Evolutionary conservation across 169 alveolate genomes (phyloP), one percentile per base, ranked within the genome.

Genomic region (Neospora caninum): DNA sequence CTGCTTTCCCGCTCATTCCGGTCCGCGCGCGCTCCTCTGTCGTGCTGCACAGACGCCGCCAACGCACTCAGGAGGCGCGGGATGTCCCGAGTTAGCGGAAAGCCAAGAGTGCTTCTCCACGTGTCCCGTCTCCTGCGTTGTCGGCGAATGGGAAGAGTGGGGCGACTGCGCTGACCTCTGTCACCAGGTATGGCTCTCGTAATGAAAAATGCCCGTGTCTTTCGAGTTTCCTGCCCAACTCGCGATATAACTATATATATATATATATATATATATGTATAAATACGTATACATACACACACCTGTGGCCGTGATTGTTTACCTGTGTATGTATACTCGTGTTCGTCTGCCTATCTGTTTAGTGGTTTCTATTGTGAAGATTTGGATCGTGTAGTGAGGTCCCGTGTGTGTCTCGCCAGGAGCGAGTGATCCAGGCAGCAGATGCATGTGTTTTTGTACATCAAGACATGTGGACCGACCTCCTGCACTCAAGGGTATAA

Each of bases 61-160:
- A 13, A 84, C 69, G 18, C 31, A 18, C 25, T 20, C 69, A 31
- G 73, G 69, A 9, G 69, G 69, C 73, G 89, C 82, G 39, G 94
- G 88, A 22, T 91, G 96, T 73, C 89, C 94, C 0, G 83, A 89
- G 7, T 67, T 93, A 18, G 84, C 80, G 88, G 93, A 88, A 80
- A 45, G 69, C 45, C 29, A 84, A 36, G 92, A 91, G 31, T 93
- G 95, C 87, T 91, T 88, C 39, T 80, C 88, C 31, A 73, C 45
- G 42, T 93, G 95, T 88, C 27, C 93, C 29, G 92, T 88, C 36
- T 58, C 64, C 53, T 93, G 95, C 64, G 91, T 93, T 29, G 69
- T 93, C 39, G 80, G 95, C 70, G 95, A 93, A 78, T 93, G 95
- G 95, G 86, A 88, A 34, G 93, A 93, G 36, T 93, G 95, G 95